Evolutionary conservation across 2,329 filamentous ascomycete genomes (phyloP).

Genomic region (Verticillium nonalfalfae): DNA sequence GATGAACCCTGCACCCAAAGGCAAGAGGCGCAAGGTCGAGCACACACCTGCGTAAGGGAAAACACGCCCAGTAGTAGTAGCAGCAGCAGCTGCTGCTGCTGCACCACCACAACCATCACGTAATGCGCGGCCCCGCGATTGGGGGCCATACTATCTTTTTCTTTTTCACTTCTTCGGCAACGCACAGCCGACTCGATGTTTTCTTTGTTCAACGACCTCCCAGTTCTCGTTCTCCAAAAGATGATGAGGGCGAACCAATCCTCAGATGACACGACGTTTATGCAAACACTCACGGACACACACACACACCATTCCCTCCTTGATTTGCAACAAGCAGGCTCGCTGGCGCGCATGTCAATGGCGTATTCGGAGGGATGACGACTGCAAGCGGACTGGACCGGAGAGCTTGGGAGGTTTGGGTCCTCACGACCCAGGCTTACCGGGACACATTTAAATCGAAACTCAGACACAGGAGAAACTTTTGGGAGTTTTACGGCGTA

Average conservation of each 20-base stretch:
- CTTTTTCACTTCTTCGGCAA: not conserved
- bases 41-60: conserved; percentile 14
- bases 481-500: conserved; percentile 3
- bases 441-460: not conserved
- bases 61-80: too few relatives aligned
- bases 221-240: not conserved
- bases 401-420: not conserved
- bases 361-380: not conserved
- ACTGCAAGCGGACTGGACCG: not conserved
- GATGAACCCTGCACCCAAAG: conserved; percentile 84
- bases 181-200: not conserved
- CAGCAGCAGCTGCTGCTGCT: not conserved
- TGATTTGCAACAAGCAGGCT: not conserved
- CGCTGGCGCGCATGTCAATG: not conserved
- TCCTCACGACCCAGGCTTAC: not conserved
- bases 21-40: conserved; percentile 76
- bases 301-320: not conserved
- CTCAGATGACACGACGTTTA: not conserved
- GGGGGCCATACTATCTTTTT: not conserved
- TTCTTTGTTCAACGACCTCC: not conserved
- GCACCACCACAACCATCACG: not conserved
- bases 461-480: not conserved
- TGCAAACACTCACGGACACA: not conserved
- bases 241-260: not conserved
- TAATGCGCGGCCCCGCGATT: not conserved